Evolutionary conservation across 1,284 basidiomycete species (phyloP), one percentile per base, ranked within the genome.

Genomic region (Chalciporus sp.): DNA sequence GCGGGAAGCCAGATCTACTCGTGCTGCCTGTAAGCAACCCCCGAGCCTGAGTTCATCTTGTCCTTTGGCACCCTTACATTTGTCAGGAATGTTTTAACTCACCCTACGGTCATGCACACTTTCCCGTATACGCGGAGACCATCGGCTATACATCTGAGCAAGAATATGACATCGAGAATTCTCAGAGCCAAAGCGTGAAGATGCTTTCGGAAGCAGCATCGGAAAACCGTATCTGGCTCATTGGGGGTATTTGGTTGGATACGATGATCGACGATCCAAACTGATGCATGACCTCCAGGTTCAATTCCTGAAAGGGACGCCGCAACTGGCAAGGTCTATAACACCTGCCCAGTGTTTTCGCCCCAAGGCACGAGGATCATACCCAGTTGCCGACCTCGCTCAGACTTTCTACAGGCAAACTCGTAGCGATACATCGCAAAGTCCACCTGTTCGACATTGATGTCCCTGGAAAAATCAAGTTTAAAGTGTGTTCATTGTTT

Each of bases 401-500:
- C 16, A 53, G 41, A 40, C 37, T 39, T 41, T 49, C 2, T 0
- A 31, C 35, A 93, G 93, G 93, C 12, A 84, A 90, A 48, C 81
- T 98, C 40, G 85, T 99, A 27, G 90, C 92, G 0, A 85, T 85
- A 35, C 94, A 98, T 71, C 86, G 96, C 51, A 98, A 99, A 73
- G 83, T 99, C 1, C 97, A 99, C 68, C 77, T 99, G 9, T 99
- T 99, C 68, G 96, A 99, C 71, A 98, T 99, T 58, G 93, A 99
- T 69, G 96, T 98, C 52, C 95, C 95, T 0, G 96, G 96, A 17
- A 90, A 93, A 71, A 98, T 99, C 73, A 94, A 77, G 4, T 99
- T 99, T 84, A 96, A 96, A 78, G 94, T 90, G 52, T 58, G 74
- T 59, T 9, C n/a, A n/a, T 37, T 33, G 26, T n/a, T 28, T 35